Evolutionary conservation across 129 eudicot genomes (phyloP), one percentile per base, ranked within the genome.

Genomic region (Escallonia herrerae): DNA sequence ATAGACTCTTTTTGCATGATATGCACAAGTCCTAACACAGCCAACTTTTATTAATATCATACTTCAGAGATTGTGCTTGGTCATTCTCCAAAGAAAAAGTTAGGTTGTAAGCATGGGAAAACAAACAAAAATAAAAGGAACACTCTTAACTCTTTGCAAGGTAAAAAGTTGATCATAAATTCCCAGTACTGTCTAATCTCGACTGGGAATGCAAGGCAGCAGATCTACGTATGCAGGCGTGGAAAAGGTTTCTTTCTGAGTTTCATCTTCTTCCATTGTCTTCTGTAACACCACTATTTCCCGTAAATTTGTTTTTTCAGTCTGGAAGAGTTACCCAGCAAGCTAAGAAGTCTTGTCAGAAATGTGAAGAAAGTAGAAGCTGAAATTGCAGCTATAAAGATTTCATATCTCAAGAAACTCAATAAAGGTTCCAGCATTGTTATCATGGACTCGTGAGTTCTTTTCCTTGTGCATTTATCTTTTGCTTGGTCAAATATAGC

Each of bases 341-440:
- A 89, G 85, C 49, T 93, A 63, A 83, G 56, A 82, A 73, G 86
- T 68, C 80, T 81, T 15, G 95, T 93, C 7, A 81, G 81, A 76
- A 84, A 66, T 80, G 70, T 74, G 15, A 88, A 89, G 86, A 86
- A 78, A 63, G 73, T 93, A 45, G 99, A 88, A 89, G 96, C 99
- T 7, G 99, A 93, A 81, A 59, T 93, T 13, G 90, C 78, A 46
- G 99, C 99, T 56, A 43, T 89, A 60, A 93, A 93, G 89, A 86
- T 93, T 65, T 86, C 99, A 3, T 93, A 79, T 68, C 99, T 93
- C 61, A 93, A 93, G 90, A 89, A 76, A 74, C 73, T 89, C 64
- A 78, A 60, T 75, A 86, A 89, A 73, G 86, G 96, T 65, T 81
- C 96, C 84, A 93, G 86, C 70, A 83, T 93, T 40, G 99, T 93